Evolutionary conservation across 2,329 filamentous ascomycete species (phyloP).

Genomic region (Trichophyton benhamiae): DNA sequence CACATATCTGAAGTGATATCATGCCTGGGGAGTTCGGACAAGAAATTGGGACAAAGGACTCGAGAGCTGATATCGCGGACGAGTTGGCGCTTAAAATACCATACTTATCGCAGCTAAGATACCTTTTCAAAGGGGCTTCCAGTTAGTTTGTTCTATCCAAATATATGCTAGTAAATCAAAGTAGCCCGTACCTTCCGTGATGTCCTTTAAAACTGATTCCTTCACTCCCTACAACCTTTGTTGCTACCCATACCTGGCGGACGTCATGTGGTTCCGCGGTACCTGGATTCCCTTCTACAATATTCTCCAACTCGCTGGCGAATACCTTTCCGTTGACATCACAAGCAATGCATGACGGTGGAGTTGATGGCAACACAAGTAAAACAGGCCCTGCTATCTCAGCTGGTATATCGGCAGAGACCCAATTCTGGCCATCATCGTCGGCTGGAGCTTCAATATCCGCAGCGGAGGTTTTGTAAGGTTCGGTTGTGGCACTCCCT

Average conservation of each 20-base stretch:
- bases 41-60: conserved; percentile 61
- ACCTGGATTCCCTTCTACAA: conserved; percentile 67
- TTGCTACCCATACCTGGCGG: conserved; percentile 88
- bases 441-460: conserved; percentile 18
- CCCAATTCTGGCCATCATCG: conserved; percentile 74
- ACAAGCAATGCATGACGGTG: conserved; percentile 64
- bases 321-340: conserved; percentile 83
- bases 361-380: conserved; percentile 65
- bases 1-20: conserved; percentile 58
- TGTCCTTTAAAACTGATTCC: conserved; percentile 77
- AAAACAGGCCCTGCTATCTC: conserved; percentile 76
- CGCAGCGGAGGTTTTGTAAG: conserved; percentile 16
- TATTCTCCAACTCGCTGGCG: conserved; percentile 68
- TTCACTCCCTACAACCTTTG: conserved; percentile 68
- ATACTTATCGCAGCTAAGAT: conserved; percentile 73
- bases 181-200: conserved; percentile 55
- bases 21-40: conserved; percentile 53
- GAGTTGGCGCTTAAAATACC: conserved; percentile 64
- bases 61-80: conserved; percentile 71
- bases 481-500: conserved; percentile 23
- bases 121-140: conserved; percentile 39
- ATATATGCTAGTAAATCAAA: not conserved
- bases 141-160: not conserved
- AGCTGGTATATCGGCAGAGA: conserved; percentile 59
- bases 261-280: conserved; percentile 94